A percentile compares a stretch with the other conserved stretches of the same genome.
Evolutionary conservation across 176 grass and related monocot genomes (phyloP).

Genomic region (Dactylis glomerata): DNA sequence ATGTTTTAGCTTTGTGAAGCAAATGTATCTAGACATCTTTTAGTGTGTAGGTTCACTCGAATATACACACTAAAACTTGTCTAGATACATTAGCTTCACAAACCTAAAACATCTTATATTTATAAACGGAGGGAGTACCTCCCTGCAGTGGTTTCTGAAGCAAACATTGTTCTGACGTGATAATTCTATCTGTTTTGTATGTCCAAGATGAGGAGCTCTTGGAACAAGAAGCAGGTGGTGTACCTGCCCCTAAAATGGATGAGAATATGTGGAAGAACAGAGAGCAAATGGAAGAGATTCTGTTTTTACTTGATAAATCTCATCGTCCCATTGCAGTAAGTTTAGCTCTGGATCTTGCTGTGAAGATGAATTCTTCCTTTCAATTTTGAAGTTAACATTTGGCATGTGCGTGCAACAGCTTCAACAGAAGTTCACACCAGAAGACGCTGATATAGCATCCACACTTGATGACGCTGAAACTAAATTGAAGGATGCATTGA

Average conservation of each 20-base stretch:
- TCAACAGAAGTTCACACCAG: constrained; percentile 57
- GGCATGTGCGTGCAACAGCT: constrained; percentile 51
- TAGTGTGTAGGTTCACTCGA: too few species aligned
- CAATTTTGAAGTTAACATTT: constrained; percentile 19
- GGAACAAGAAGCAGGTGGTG: constrained; percentile 53
- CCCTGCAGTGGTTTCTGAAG: too few species aligned
- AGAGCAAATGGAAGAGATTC: constrained; percentile 95
- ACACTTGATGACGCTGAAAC: constrained; percentile 64
- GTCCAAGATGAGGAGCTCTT: constrained; percentile 69
- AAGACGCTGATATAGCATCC: constrained; percentile 52
- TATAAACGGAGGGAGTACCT: too few species aligned
- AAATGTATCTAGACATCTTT: too few species aligned
- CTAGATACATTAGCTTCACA: too few species aligned
- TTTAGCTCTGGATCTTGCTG: constrained; percentile 27
- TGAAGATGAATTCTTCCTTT: background rate
- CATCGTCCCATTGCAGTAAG: constrained; percentile 55
- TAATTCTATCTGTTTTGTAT: constrained; percentile 33
- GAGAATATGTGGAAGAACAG: constrained; percentile 99
- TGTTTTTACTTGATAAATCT: constrained; percentile 67
- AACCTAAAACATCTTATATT: too few species aligned
- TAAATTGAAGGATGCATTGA: constrained; percentile 74
- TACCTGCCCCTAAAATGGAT: constrained; percentile 90
- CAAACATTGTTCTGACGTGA: constrained; percentile 20
- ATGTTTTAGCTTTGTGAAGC: too few species aligned
- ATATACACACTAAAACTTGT: too few species aligned